Conservation (phyloP, 148 eudicot genomes). For the Suaeda aralocaspica region DNA sequence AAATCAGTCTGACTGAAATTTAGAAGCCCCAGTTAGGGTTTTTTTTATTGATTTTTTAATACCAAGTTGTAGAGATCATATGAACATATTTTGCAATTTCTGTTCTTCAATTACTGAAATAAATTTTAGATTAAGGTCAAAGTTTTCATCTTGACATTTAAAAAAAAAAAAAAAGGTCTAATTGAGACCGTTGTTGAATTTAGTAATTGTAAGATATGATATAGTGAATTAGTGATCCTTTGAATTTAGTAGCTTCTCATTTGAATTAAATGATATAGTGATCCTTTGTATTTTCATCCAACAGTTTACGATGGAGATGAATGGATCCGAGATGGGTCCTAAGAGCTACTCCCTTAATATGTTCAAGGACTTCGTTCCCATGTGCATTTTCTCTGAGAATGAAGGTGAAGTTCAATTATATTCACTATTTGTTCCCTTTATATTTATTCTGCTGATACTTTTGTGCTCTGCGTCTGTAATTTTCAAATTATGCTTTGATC, state of each 20-base stretch:
- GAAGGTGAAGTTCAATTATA: conserved; percentile 48
- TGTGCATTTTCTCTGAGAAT: conserved; percentile 77
- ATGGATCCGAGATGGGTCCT: conserved; percentile 54
- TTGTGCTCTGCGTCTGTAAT: too few species aligned
- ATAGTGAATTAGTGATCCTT: too few species aligned
- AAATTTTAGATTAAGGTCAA: too few species aligned
- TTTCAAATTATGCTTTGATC: neutral
- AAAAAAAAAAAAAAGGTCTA: too few species aligned
- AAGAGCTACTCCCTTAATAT: conserved; percentile 81
- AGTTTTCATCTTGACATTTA: too few species aligned
- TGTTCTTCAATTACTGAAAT: too few species aligned
- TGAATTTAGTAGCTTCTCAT: neutral
- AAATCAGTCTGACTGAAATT: too few species aligned
- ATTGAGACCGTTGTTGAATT: too few species aligned
- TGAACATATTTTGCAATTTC: too few species aligned
- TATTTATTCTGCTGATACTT: neutral
- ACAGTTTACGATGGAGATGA: conserved; percentile 95
- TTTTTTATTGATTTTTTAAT: too few species aligned
- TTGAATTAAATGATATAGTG: neutral
- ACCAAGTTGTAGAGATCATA: too few species aligned
- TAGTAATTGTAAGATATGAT: neutral
- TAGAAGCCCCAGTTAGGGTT: too few species aligned
- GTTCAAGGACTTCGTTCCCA: conserved; percentile 91
- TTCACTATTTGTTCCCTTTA: neutral
- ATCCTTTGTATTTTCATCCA: conserved; percentile 15